Evolutionary conservation across 106 monocot genomes (phyloP), one percentile per base, ranked within the genome.

Genomic region (Platanthera guangdongensis): DNA sequence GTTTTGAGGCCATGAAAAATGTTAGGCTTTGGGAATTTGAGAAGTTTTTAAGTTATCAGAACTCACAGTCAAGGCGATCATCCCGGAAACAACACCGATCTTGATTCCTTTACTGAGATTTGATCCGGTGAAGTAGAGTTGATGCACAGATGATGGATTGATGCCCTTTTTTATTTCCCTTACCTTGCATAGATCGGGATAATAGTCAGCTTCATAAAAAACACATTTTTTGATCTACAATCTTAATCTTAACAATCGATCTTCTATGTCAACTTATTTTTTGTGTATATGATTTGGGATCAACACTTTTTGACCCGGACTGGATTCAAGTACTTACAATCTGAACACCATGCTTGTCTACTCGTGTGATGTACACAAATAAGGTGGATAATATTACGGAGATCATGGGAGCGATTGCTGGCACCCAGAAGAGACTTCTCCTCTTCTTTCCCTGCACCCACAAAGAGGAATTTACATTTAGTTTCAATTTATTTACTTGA

Each of bases 1-100:
- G 2, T 14, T 74, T 76, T 77, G 19, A 15, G 21, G 21, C 19
- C 5, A 19, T 60, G 59, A 9, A 60, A 55, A 47, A 6, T 21
- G 39, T 39, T 39, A 9, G 16, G 14, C 50, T 63, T 39, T 39
- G 39, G 39, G 39, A 39, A 2, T 39, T 39, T 39, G 39, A 39
- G 25, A 14, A 47, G 28, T 19, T 19, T 47, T 18, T 9, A 60
- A 39, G 15, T 62, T 49, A 49, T 75, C 49, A 18, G 8, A 62
- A 39, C 72, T 55, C 87, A 95, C 95, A 80, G 92, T 90, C 67
- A 95, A 81, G 52, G 81, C 92, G 11, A 95, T 52, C 90, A 95
- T 81, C 67, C 92, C 95, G 0, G 88, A 83, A 5, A 90, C 80
- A 50, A 84, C 73, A 9, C 95, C 95, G 12, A 95, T 87, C 75